phyloP scores from a whole-genome alignment of 2,329 filamentous ascomycete species.

The Sclerotinia nivalis region DNA sequence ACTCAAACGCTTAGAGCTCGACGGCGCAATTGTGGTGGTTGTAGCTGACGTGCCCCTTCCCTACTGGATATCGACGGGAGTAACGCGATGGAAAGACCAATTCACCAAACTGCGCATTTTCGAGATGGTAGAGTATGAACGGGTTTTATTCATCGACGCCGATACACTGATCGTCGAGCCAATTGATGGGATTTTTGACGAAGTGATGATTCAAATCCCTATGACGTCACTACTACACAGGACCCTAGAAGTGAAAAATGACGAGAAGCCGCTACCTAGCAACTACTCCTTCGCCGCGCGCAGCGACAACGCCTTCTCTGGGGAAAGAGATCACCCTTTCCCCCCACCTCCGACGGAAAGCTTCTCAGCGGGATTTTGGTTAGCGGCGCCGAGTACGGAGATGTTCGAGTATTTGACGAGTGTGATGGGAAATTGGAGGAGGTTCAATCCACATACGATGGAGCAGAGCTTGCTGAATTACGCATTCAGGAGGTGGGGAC shows the following conservation, averaged over 20 bases:
- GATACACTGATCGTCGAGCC: slow-evolving; percentile 45
- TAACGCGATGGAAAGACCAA: slow-evolving; percentile 46
- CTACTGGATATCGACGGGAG: slow-evolving; percentile 44
- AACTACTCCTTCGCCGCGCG: slow-evolving; percentile 43
- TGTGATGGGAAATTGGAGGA: slow-evolving; percentile 42
- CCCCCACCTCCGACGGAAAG: slow-evolving; percentile 41
- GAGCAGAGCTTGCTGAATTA: slow-evolving; percentile 49
- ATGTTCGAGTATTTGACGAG: slow-evolving; percentile 44
- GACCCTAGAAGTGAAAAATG: slow-evolving; percentile 31
- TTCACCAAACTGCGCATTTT: slow-evolving; percentile 48
- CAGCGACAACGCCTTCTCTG: slow-evolving; percentile 42
- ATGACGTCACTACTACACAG: slow-evolving; percentile 31
- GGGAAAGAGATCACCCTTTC: slow-evolving; percentile 42
- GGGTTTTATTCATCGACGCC: slow-evolving; percentile 48
- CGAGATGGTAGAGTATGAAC: slow-evolving; percentile 45
- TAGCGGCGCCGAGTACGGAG: slow-evolving; percentile 44
- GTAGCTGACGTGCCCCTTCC: slow-evolving; percentile 42
- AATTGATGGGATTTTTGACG: slow-evolving; percentile 45
- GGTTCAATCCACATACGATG: slow-evolving; percentile 44
- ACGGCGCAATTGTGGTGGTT: slow-evolving; percentile 43
- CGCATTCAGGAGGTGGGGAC: slow-evolving; percentile 44
- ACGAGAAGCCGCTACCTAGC: slow-evolving; percentile 40
- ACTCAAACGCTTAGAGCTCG: background rate
- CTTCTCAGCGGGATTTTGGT: slow-evolving; percentile 33
- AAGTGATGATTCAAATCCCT: slow-evolving; percentile 31